Evolutionary conservation across 1,284 basidiomycete genomes (phyloP).

Genomic region (Marasmius sp.): DNA sequence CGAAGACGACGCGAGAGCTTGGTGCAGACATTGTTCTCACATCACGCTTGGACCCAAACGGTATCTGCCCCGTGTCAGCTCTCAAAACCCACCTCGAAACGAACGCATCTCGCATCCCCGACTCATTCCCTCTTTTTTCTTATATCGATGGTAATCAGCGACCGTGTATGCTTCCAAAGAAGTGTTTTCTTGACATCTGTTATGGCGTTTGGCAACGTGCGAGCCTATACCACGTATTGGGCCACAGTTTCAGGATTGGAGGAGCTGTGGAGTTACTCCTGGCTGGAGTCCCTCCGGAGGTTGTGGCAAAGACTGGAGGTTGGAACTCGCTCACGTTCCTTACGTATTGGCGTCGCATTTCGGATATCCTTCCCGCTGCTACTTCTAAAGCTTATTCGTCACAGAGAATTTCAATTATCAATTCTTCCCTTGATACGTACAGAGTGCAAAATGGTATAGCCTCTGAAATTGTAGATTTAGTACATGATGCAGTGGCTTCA

Average conservation of each 20-base stretch:
- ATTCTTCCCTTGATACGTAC: no score
- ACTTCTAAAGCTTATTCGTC: no score
- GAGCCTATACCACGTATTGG: constrained; percentile 9
- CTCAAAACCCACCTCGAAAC: neutral
- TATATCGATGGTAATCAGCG: neutral
- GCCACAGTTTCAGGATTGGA: constrained; percentile 30
- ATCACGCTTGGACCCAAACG: neutral
- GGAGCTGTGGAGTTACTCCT: constrained; percentile 26
- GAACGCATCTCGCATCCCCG: neutral
- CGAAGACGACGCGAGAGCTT: neutral
- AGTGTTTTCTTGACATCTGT: constrained; percentile 15
- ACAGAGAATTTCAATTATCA: no score
- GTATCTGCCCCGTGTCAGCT: neutral
- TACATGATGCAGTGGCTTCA: no score
- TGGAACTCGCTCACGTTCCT: constrained; percentile 30
- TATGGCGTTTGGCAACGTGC: constrained; percentile 13
- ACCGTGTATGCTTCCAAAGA: constrained; percentile 3
- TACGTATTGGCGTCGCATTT: constrained; percentile 22
- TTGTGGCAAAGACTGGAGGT: constrained; percentile 23
- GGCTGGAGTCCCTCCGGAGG: constrained; percentile 22
- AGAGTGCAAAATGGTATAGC: no score
- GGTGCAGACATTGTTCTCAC: neutral
- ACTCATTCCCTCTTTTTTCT: neutral
- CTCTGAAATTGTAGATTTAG: no score
- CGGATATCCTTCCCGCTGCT: no score